phyloP scores from a whole-genome alignment of 2,329 filamentous ascomycete genomes.

The Talaromyces albobiverticillius region DNA sequence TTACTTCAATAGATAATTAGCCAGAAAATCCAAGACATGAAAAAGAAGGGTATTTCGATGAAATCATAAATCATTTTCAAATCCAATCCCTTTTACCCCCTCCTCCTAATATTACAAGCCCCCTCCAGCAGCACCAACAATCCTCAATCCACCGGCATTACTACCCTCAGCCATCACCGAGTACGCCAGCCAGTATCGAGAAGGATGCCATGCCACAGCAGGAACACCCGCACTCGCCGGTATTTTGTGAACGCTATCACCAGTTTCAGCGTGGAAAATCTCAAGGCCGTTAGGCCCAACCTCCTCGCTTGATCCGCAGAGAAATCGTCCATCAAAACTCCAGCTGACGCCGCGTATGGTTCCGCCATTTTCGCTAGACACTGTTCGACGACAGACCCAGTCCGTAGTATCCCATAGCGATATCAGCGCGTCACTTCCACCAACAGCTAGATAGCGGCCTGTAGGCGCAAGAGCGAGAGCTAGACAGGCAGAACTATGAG shows the following conservation, averaged over 20 bases:
- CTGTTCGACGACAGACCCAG: constrained; percentile 49
- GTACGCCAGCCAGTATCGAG: constrained; percentile 49
- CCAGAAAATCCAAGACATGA: no score
- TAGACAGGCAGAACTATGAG: constrained; percentile 49
- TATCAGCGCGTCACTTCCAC: constrained; percentile 49
- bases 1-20: background rate
- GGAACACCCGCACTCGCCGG: constrained; percentile 41
- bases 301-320: constrained; percentile 49
- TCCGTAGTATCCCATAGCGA: constrained; percentile 52
- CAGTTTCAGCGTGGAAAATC: constrained; percentile 50
- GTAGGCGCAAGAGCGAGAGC: constrained; percentile 46
- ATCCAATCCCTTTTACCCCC: background rate
- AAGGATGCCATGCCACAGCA: constrained; percentile 51
- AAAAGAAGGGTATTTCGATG: background rate
- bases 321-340: constrained; percentile 50
- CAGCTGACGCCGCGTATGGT: constrained; percentile 48
- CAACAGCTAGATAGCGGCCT: constrained; percentile 48
- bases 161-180: constrained; percentile 44
- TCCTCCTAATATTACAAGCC: constrained; percentile 24
- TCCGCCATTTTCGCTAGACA: constrained; percentile 44
- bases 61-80: background rate
- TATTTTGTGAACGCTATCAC: constrained; percentile 48
- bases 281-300: constrained; percentile 43
- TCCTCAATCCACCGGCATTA: constrained; percentile 43
- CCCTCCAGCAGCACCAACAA: constrained; percentile 46